Base-by-base conservation (phyloP, 2,329 filamentous ascomycete species). In the Alternaria sp. region DNA sequence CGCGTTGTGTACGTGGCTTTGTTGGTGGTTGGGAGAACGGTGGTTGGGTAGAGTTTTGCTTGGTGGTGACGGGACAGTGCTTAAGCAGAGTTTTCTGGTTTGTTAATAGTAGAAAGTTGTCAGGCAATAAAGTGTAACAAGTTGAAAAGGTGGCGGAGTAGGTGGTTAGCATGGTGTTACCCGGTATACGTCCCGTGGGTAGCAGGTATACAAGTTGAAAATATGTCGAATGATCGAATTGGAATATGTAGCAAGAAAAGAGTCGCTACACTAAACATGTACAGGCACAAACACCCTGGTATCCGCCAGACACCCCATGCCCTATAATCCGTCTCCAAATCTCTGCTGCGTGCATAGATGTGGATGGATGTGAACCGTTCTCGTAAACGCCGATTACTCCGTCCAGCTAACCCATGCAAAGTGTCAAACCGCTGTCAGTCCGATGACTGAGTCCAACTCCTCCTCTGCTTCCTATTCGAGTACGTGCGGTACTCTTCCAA, bases 361-460 rank as follows among this genome's bases (percentile, higher is more conserved):
- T 25, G 15, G 28, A n/a, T 52, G 30, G 19, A 52, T 52, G 49
- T 52, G 19, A 36, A 25, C 36, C 52, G 7, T n/a, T 44, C 21
- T 54, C 32, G 2, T 54, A 45, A 36, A 59, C 59, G 58, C 64
- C 55, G 8, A 17, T 51, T 40, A 32, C 58, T 40, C 64, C 61
- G 19, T 40, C 49, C 13, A 50, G 61, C 61, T 64, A 52, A 57
- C 17, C 55, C 55, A 61, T 61, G 59, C 59, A 49, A 54, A 57
- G 44, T 49, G 46, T 50, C 23, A 61, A 51, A 52, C 49, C 21
- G 47, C 54, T 45, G 23, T 21, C 30, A 30, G 30, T 25, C 56
- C 30, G 12, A n/a, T 21, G 21, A 21, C 21, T 21, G 21, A 21
- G 21, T 21, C 21, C 21, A 21, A 21, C 21, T 21, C 21, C 21